A percentile compares a stretch with the other conserved stretches of the same genome.
Evolutionary conservation across 306 rosid genomes (phyloP).

Genomic region (Boehmeria nivea): DNA sequence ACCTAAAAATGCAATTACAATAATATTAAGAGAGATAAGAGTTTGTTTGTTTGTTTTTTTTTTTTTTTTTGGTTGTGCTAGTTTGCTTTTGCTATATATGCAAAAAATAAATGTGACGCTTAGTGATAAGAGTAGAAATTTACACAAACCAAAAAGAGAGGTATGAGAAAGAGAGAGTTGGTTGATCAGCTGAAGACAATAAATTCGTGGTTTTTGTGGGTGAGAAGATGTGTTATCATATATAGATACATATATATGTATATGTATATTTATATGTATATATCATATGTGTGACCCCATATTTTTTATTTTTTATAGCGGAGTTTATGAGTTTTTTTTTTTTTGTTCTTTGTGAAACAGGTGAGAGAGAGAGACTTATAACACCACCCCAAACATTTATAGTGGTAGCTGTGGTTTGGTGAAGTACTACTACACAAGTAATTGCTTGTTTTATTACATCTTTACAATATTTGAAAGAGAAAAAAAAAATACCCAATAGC

Average conservation of each 20-base stretch:
- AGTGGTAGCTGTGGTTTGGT: constrained; percentile 39
- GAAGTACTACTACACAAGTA: constrained; percentile 8
- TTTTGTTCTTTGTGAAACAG: no score
- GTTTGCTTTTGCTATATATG: not conserved
- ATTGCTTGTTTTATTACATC: not conserved
- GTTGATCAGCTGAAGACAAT: constrained; percentile 46
- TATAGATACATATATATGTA: not conserved
- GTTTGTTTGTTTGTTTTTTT: not conserved
- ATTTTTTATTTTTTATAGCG: constrained; percentile 8
- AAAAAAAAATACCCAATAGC: not conserved
- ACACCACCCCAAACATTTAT: constrained; percentile 30
- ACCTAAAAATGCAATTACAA: not conserved
- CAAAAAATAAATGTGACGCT: not conserved
- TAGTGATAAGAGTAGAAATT: constrained; percentile 6
- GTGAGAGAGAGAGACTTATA: not conserved
- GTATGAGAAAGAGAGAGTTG: constrained; percentile 16
- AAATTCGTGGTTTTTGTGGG: constrained; percentile 25
- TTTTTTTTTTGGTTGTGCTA: no score
- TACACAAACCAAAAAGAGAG: constrained; percentile 5
- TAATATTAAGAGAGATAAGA: not conserved
- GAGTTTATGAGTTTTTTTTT: constrained; percentile 22
- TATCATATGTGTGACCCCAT: no score
- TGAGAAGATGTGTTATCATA: not conserved
- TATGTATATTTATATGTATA: constrained; percentile 3
- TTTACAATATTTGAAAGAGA: not conserved